These are phyloP conservation scores for Tetradesmus lagerheimii DNA, from an alignment of 139 green algal genomes.

Conservation along the genomic window DNA sequence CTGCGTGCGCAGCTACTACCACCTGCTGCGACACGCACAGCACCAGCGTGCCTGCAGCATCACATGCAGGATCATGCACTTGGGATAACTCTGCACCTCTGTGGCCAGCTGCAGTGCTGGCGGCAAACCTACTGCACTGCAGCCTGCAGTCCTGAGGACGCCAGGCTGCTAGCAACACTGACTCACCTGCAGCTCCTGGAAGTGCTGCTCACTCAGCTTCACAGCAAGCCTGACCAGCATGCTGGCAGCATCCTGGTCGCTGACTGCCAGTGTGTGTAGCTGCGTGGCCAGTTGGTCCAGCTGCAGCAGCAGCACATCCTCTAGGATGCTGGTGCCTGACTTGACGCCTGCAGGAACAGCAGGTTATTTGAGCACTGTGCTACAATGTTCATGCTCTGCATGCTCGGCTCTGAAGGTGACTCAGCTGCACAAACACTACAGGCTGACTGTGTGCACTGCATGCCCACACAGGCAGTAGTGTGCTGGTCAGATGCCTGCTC, in stretches of 20 bases:
- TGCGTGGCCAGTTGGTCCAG: background rate
- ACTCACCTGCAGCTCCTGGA: slow-evolving; percentile 22
- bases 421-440: background rate
- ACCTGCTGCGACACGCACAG: too few species aligned
- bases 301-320: background rate
- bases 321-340: slow-evolving; percentile 4
- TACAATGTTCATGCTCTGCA: background rate
- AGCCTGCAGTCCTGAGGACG: too few species aligned
- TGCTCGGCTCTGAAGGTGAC: too few species aligned
- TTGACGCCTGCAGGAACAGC: slow-evolving; percentile 15
- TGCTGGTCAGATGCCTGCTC: too few species aligned
- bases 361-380: background rate
- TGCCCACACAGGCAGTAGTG: background rate
- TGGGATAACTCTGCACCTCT: too few species aligned
- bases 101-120: too few species aligned
- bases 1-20: too few species aligned
- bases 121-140: too few species aligned
- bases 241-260: background rate
- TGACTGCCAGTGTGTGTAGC: slow-evolving; percentile 18
- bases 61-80: too few species aligned
- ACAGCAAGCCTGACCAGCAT: background rate
- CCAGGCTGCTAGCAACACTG: background rate
- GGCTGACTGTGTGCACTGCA: background rate
- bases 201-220: slow-evolving; percentile 17
- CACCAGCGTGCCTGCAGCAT: too few species aligned